phyloP scores from a whole-genome alignment of 2,329 filamentous ascomycete species.

The Exophiala bonariae region DNA sequence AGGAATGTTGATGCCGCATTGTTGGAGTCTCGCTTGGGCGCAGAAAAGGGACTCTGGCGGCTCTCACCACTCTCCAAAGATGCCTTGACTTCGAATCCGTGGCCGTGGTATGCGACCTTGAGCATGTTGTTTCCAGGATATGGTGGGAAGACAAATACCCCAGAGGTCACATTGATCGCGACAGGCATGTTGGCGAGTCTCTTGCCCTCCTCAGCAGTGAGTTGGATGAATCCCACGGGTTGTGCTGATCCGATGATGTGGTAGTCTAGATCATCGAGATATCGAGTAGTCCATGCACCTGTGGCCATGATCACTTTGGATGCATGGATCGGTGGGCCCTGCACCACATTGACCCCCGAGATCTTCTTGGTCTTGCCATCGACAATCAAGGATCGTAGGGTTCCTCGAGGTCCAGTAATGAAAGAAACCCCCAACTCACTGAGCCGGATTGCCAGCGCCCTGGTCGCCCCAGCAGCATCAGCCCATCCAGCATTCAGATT shows the following conservation, averaged over 20 bases:
- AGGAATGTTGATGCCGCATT: constrained; percentile 40
- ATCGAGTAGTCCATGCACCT: constrained; percentile 80
- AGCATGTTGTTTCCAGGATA: constrained; percentile 53
- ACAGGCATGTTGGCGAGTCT: constrained; percentile 67
- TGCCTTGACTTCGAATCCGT: constrained; percentile 66
- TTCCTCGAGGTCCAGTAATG: constrained; percentile 13
- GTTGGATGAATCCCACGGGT: constrained; percentile 72
- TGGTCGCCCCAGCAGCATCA: constrained; percentile 37
- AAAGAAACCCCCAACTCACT: constrained; percentile 14
- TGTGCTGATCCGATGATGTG: constrained; percentile 79
- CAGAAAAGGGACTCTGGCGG: constrained; percentile 39
- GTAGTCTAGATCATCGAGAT: constrained; percentile 77
- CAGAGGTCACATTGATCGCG: constrained; percentile 45
- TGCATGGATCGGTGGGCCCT: constrained; percentile 56
- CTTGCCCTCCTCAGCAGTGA: constrained; percentile 71
- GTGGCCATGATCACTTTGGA: constrained; percentile 78
- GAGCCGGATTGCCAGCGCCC: constrained; percentile 2
- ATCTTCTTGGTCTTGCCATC: constrained; percentile 37
- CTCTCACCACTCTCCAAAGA: no score
- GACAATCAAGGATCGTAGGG: constrained; percentile 30
- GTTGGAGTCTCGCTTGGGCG: constrained; percentile 37
- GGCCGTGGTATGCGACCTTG: constrained; percentile 68
- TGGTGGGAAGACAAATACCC: constrained; percentile 57
- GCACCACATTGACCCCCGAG: constrained; percentile 60
- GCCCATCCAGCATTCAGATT: constrained; percentile 47